Base-by-base conservation (phyloP, 129 eudicot genomes). In the Lactuca sativa region DNA sequence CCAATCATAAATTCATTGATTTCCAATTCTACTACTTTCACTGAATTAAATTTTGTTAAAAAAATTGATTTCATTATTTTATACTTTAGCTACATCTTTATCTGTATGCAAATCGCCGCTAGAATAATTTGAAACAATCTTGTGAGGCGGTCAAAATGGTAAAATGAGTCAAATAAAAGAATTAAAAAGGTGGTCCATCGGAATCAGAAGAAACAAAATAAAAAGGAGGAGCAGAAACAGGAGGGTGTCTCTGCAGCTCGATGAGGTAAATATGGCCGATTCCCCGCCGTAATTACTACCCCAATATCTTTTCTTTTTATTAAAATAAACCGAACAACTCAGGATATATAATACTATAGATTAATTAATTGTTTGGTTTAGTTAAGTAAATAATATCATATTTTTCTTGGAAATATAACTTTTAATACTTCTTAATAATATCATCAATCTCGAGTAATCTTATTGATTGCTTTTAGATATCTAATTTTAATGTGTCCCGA, bases 211-310 rank as follows among this genome's bases (percentile, higher is more conserved):
- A 77, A 70, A 64, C 72, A 59, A 64, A 71, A 55, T 15, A 40
- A 13, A 51, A 52, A 37, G 53, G 30, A 25, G 30, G 30, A 25
- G 30, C 30, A 25, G 30, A 1, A 69, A 34, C 32, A 32, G 14
- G 3, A n/a, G 14, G 14, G 52, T 3, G 11, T 64, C 77, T 81
- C 77, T 71, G 82, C 82, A 74, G 75, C 88, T 83, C 88, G 85
- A 85, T 73, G 95, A 91, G 97, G 56, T 80, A 91, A 85, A 88
- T 81, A 77, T 67, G 97, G 78, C 90, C 89, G 95, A 88, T 79
- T 87, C 92, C 75, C 78, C 90, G 97, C 92, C 83, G 92, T 82
- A 83, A 74, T 77, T 69, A 78, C 82, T 60, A 78, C 63, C 67
- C 74, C 86, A 75, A 80, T 74, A 82, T 52, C 38, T 69, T 47